Percentiles rank a stretch among this genome's conserved stretches.
Evolutionary conservation across 1,284 basidiomycete genomes (phyloP).

Genomic region (Sanghuangporus sanghuang): DNA sequence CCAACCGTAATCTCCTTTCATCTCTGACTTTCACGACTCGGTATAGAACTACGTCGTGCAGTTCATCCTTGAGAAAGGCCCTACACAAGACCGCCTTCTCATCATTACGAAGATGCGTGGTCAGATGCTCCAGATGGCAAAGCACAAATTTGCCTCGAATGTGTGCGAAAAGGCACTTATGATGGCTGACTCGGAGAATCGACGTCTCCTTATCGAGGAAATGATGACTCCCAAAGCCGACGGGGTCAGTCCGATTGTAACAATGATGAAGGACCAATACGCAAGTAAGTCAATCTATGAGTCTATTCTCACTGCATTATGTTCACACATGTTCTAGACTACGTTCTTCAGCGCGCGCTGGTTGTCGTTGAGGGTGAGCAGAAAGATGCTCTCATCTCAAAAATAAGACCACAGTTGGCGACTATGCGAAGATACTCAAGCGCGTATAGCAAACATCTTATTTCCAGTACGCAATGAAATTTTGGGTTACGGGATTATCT

Average conservation of each 20-base stretch:
- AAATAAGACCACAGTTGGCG: slow-evolving; percentile 61
- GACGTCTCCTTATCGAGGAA: slow-evolving; percentile 73
- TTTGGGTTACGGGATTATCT: slow-evolving; percentile 1
- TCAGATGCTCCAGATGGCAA: slow-evolving; percentile 73
- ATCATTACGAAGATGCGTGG: slow-evolving; percentile 75
- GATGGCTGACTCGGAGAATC: slow-evolving; percentile 57
- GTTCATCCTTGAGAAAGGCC: slow-evolving; percentile 84
- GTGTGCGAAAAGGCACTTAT: slow-evolving; percentile 92
- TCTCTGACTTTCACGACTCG: slow-evolving; percentile 12
- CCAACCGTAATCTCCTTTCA: slow-evolving; percentile 9
- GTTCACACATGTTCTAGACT: slow-evolving; percentile 43
- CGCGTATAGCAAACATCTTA: slow-evolving; percentile 73
- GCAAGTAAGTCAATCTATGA: slow-evolving; percentile 57
- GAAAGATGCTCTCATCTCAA: slow-evolving; percentile 55
- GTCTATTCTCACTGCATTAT: slow-evolving; percentile 7
- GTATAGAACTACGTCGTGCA: slow-evolving; percentile 91
- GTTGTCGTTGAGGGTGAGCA: slow-evolving; percentile 69
- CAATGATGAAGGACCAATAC: slow-evolving; percentile 90
- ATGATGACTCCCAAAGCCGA: slow-evolving; percentile 66
- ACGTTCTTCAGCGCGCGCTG: slow-evolving; percentile 76
- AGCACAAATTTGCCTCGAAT: slow-evolving; percentile 96
- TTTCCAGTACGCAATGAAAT: slow-evolving; percentile 54
- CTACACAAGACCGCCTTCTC: slow-evolving; percentile 59
- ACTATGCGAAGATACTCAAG: slow-evolving; percentile 69
- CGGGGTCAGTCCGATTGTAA: slow-evolving; percentile 56